Percentiles rank a stretch among this genome's conserved stretches.
Evolutionary conservation across 1,139 yeast species (phyloP).

Genomic region (Zhuliangozyma parablackwelliae): DNA sequence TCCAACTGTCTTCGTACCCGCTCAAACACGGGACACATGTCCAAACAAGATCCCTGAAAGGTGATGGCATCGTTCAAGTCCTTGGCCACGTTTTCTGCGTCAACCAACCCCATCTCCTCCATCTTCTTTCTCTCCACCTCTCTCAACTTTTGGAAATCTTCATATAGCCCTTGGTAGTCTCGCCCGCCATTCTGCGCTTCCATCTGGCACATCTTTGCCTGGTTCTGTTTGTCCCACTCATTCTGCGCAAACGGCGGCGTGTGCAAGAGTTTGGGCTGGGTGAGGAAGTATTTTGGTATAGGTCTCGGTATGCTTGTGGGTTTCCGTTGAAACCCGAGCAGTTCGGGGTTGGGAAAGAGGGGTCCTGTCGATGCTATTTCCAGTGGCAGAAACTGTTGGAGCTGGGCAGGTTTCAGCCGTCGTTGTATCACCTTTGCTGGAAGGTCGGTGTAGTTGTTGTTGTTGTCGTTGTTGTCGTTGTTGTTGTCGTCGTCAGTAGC

Average conservation of each 20-base stretch:
- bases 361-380: conserved; percentile 27
- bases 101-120: conserved; percentile 83
- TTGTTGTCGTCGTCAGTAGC: too few species aligned
- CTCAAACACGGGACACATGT: conserved; percentile 95
- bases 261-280: conserved; percentile 33
- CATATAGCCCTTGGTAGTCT: conserved; percentile 44
- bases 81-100: conserved; percentile 79
- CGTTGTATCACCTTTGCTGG: conserved; percentile 16
- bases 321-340: conserved; percentile 23
- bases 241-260: conserved; percentile 34
- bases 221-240: conserved; percentile 41
- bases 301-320: conserved; percentile 18
- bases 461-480: too few species aligned
- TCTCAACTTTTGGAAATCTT: conserved; percentile 64
- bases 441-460: conserved; percentile 5
- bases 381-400: conserved; percentile 18
- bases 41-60: conserved; percentile 83
- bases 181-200: conserved; percentile 28
- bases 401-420: conserved; percentile 17
- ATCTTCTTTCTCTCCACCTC: conserved; percentile 72
- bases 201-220: conserved; percentile 33
- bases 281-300: conserved; percentile 32
- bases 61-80: conserved; percentile 80
- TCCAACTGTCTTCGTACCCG: conserved; percentile 85
- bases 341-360: conserved; percentile 22